Evolutionary conservation across 306 rosid genomes (phyloP).

Genomic region (Boehmeria nivea): DNA sequence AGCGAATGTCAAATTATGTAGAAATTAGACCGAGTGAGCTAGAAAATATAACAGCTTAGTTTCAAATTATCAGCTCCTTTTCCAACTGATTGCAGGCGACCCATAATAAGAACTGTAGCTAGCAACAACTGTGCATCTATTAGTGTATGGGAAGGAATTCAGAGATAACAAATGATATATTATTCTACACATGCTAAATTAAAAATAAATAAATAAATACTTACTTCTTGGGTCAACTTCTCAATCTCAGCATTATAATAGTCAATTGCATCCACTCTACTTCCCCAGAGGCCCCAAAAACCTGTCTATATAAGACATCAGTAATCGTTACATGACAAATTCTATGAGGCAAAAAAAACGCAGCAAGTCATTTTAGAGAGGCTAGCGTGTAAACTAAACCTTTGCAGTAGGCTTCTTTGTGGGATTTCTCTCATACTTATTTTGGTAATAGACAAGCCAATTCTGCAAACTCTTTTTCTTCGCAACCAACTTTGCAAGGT

Average conservation of each 20-base stretch:
- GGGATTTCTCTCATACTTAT: constrained; percentile 63
- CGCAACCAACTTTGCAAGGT: constrained; percentile 62
- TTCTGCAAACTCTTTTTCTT: constrained; percentile 49
- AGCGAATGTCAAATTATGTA: no score
- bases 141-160: no score
- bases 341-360: no score
- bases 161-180: no score
- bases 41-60: no score
- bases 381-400: constrained; percentile 47
- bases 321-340: constrained; percentile 29
- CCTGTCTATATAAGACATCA: constrained; percentile 65
- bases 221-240: constrained; percentile 44
- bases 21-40: no score
- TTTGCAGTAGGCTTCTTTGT: constrained; percentile 54
- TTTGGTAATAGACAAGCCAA: constrained; percentile 69
- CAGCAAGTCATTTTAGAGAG: background rate
- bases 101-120: no score
- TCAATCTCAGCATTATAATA: constrained; percentile 45
- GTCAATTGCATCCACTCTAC: constrained; percentile 61
- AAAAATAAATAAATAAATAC: constrained; percentile 33
- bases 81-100: no score
- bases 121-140: no score
- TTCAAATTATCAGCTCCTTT: no score
- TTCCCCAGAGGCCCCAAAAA: constrained; percentile 57
- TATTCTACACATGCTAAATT: no score